Percentiles rank a stretch among this genome's conserved stretches.
Conservation (phyloP, 2,329 filamentous ascomycete genomes). For the Alternaria metachromatica region DNA sequence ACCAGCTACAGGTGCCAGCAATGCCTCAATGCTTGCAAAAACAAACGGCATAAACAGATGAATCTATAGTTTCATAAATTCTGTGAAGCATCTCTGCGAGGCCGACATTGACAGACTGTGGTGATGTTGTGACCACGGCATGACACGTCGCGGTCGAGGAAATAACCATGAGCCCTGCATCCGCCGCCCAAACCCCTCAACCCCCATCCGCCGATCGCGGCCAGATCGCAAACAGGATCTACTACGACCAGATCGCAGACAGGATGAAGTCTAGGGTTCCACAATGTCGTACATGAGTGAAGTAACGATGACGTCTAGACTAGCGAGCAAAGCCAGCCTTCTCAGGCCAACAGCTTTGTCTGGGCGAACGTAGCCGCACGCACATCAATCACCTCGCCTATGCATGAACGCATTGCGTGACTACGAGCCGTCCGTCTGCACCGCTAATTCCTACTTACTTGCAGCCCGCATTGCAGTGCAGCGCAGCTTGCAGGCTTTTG, state of each 20-base stretch:
- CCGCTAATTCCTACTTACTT: constrained; percentile 16
- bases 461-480: constrained; percentile 9
- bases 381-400: constrained; percentile 22
- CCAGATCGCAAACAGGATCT: constrained; percentile 4
- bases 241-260: background rate
- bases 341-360: background rate
- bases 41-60: background rate
- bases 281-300: constrained; percentile 21
- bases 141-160: background rate
- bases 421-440: constrained; percentile 17
- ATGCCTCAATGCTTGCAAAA: background rate
- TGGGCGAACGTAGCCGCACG: constrained; percentile 6
- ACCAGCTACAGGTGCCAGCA: background rate
- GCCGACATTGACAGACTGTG: background rate
- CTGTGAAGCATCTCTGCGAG: background rate
- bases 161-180: constrained; percentile 5
- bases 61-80: background rate
- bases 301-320: constrained; percentile 44
- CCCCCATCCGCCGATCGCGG: constrained; percentile 6
- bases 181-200: constrained; percentile 1
- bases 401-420: constrained; percentile 14
- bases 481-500: background rate
- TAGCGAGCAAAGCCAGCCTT: constrained; percentile 18
- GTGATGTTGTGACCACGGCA: constrained; percentile 1
- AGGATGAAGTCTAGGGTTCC: constrained; percentile 7